Percentiles rank a stretch among this genome's conserved stretches.
phyloP scores from a whole-genome alignment of 768 basidiomycete genomes.

The Gelatoporia subvermispora region DNA sequence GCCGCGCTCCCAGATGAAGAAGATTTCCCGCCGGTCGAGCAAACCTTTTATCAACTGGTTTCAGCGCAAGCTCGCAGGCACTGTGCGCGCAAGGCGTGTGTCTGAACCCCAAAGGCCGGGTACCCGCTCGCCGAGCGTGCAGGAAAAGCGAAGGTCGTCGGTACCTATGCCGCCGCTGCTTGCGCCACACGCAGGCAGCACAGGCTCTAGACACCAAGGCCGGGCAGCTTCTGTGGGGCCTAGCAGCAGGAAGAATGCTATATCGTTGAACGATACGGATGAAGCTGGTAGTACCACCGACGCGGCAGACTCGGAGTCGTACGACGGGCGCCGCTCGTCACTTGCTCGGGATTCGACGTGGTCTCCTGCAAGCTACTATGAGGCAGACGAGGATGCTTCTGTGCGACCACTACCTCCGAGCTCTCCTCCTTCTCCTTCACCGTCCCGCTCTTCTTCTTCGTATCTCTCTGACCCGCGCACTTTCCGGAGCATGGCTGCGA shows the following conservation, averaged over 20 bases:
- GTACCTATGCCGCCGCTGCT: slow-evolving; percentile 16
- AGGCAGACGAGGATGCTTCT: slow-evolving; percentile 95
- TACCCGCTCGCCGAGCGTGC: slow-evolving; percentile 10
- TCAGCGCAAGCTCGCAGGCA: slow-evolving; percentile 77
- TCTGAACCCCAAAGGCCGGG: slow-evolving; percentile 26
- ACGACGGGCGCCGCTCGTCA: slow-evolving; percentile 50
- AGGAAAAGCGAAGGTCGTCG: slow-evolving; percentile 24
- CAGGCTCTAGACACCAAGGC: slow-evolving; percentile 15
- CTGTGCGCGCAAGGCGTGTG: slow-evolving; percentile 51
- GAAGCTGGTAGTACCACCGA: slow-evolving; percentile 35
- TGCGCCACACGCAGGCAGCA: slow-evolving; percentile 15
- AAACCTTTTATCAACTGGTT: slow-evolving; percentile 90
- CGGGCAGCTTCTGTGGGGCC: slow-evolving; percentile 9
- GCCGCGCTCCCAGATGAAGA: slow-evolving; percentile 43
- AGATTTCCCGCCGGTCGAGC: slow-evolving; percentile 62
- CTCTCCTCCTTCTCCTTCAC: slow-evolving; percentile 80
- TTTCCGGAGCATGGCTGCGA: slow-evolving; percentile 77
- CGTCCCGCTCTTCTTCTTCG: slow-evolving; percentile 78
- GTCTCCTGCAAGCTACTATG: slow-evolving; percentile 70
- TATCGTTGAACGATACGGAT: slow-evolving; percentile 61
- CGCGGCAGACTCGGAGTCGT: slow-evolving; percentile 34
- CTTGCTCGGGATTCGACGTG: slow-evolving; percentile 70
- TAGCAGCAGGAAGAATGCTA: slow-evolving; percentile 31
- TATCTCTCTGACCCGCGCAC: slow-evolving; percentile 79
- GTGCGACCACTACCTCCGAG: slow-evolving; percentile 87